Conservation (phyloP, 768 basidiomycete genomes). For the Lentinula raphanica region DNA sequence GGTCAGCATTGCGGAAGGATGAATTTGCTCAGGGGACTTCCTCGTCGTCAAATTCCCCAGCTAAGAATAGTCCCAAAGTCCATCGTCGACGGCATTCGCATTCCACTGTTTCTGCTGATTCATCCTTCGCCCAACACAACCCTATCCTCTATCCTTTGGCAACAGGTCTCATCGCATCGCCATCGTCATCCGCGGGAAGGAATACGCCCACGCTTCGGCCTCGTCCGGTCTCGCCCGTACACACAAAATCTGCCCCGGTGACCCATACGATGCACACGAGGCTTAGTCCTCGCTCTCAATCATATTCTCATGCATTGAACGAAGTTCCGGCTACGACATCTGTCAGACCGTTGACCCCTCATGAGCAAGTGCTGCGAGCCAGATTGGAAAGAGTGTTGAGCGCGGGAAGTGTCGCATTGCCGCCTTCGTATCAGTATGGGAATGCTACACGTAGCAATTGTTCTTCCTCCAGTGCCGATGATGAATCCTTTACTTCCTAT, state of each 20-base stretch:
- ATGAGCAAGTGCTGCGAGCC: conserved; percentile 3
- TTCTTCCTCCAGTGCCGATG: background rate
- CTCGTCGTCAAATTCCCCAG: background rate
- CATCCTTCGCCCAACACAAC: background rate
- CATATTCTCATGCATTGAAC: background rate
- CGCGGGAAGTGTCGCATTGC: background rate
- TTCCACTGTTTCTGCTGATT: background rate
- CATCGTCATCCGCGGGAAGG: background rate
- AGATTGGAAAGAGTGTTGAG: conserved; percentile 2
- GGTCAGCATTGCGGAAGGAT: conserved; percentile 2
- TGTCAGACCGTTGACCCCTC: background rate
- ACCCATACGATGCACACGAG: background rate
- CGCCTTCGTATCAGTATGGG: background rate
- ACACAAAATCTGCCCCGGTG: background rate
- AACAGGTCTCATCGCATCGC: background rate
- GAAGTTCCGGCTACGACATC: background rate
- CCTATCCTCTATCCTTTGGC: background rate
- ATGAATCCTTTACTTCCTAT: background rate
- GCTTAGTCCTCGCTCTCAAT: background rate
- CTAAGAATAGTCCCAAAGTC: background rate
- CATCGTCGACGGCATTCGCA: conserved; percentile 2
- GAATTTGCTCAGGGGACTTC: background rate
- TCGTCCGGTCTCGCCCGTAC: conserved; percentile 2
- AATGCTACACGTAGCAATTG: background rate
- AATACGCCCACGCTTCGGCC: background rate